Conservation (phyloP, 176 grass and related monocot genomes). For the Ensete glaucum region DNA sequence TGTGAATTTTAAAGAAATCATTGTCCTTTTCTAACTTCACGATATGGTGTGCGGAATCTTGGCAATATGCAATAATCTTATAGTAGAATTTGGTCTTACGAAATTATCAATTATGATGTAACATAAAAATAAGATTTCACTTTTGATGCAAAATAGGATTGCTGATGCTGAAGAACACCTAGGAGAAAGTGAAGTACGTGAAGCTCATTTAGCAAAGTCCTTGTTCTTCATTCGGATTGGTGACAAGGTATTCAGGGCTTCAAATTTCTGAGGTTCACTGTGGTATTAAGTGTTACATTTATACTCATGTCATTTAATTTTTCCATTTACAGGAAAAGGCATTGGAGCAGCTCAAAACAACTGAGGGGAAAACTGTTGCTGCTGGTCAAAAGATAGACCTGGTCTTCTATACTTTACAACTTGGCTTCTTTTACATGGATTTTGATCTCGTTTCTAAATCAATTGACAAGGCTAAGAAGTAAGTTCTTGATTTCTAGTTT, state of each 20-base stretch:
- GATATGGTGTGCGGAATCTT: too few relatives aligned
- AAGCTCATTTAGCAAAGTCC: conserved; percentile 92
- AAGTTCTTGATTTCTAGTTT: conserved; percentile 14
- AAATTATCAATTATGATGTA: neutral
- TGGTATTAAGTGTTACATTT: neutral
- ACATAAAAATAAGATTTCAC: conserved; percentile 9
- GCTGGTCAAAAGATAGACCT: conserved; percentile 98
- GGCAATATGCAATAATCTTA: neutral
- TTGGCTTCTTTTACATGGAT: conserved; percentile 93
- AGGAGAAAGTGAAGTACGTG: conserved; percentile 98
- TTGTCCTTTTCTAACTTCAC: too few relatives aligned
- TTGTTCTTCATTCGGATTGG: conserved; percentile 77
- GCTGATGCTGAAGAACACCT: conserved; percentile 97
- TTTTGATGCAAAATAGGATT: conserved; percentile 44
- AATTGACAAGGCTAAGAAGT: conserved; percentile 96
- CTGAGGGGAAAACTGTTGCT: conserved; percentile 92
- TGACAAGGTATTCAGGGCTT: conserved; percentile 53
- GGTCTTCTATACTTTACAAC: conserved; percentile 81
- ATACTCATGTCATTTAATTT: conserved; percentile 14
- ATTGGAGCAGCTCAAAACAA: conserved; percentile 84
- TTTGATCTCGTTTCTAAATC: conserved; percentile 95
- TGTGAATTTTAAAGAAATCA: too few relatives aligned
- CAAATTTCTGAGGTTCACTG: neutral
- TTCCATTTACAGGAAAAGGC: conserved; percentile 57
- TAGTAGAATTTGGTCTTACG: neutral